Evolutionary conservation across 345 rosid species (phyloP), one percentile per base, ranked within the genome.

Genomic region (Punica granatum): DNA sequence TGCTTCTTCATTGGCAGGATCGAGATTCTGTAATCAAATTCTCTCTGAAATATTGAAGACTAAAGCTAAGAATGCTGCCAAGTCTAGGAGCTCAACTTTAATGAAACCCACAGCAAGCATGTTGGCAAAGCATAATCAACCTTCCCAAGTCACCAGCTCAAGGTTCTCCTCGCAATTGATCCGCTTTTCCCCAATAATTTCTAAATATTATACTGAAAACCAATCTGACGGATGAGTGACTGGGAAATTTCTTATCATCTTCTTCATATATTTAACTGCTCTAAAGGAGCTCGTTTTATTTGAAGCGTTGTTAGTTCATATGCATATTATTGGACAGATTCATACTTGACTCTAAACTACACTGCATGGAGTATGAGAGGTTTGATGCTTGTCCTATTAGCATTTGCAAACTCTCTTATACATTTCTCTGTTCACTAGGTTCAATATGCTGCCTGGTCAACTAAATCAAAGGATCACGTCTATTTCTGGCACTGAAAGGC

Each of bases 81-180:
- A 82, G 81, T 72, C 90, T 2, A 87, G 96, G 81, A 76, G 81
- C 77, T 95, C 99, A 72, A 92, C 97, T 73, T 80, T 92, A 79
- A 84, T 95, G 98, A 95, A 86, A 71, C 97, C 97, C 68, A 95
- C 99, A 21, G 89, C 87, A 77, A 88, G 99, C 70, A 73, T 77
- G 70, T 77, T 92, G 75, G 98, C 97, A 25, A 95, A 88, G 81
- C 97, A 84, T 81, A 85, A 80, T 76, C 68, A 39, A 36, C 70
- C 73, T 28, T 70, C 74, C 64, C 73, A 78, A 68, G 73, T 66
- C 67, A 73, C 65, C 71, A 69, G 69, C 72, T 65, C 85, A 35
- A 88, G 98, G 98, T 92, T 19, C 11, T 15, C 33, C 42, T 26
- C 26, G 25, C 16, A 56, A 56, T 26, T 56, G 30, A 7, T 28